Evolutionary conservation across 495 filamentous ascomycete species (phyloP).

Genomic region (Jackrogersella minutella): DNA sequence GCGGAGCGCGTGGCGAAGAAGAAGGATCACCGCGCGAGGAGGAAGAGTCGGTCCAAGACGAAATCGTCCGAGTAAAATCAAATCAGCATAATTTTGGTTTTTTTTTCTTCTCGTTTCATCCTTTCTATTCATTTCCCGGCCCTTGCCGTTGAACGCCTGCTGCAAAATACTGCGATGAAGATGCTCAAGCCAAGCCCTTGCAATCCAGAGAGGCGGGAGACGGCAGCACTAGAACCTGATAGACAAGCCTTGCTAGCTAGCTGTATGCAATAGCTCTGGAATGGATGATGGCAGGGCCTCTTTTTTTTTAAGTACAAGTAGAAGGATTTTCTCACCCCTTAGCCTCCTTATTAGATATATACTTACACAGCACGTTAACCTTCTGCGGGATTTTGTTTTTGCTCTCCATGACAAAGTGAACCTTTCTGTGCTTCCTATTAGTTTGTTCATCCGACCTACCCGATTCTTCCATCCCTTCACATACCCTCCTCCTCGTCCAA

Average conservation of each 20-base stretch:
- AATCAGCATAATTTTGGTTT: neutral
- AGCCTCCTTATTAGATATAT: constrained; percentile 33
- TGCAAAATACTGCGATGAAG: no score
- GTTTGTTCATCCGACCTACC: neutral
- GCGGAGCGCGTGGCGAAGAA: neutral
- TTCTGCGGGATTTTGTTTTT: neutral
- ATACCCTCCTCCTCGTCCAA: constrained; percentile 70
- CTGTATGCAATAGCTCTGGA: constrained; percentile 5
- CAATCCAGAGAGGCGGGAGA: neutral
- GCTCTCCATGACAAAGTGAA: neutral
- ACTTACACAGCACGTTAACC: constrained; percentile 29
- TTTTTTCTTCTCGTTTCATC: neutral
- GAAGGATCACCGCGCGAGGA: neutral
- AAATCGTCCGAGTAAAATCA: neutral
- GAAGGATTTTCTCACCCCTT: constrained; percentile 1
- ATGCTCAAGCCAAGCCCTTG: neutral
- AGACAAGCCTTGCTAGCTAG: neutral
- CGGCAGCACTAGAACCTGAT: neutral
- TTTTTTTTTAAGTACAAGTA: constrained; percentile 19
- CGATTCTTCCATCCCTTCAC: constrained; percentile 15
- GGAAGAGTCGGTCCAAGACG: neutral
- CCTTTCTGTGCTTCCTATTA: neutral
- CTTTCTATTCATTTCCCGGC: constrained; percentile 1
- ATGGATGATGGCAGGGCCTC: neutral
- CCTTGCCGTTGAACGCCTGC: neutral